A percentile compares a stretch with the other conserved stretches of the same genome.
These are phyloP conservation scores for Sonneratia alba DNA, from an alignment of 345 rosid genomes.

Conservation along the genomic window DNA sequence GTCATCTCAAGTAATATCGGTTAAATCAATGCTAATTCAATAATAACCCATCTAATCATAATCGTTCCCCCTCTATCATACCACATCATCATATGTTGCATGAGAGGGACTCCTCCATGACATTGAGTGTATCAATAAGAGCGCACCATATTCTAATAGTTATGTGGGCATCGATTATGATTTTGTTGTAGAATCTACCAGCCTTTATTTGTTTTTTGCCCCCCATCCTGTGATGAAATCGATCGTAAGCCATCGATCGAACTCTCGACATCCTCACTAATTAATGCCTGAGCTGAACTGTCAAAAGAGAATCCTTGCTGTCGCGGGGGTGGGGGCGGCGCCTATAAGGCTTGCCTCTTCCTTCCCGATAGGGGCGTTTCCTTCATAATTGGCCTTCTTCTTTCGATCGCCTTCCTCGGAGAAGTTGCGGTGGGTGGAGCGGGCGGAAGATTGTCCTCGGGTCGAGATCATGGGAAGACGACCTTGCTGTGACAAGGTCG, in stretches of 20 bases:
- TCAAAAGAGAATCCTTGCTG: constrained; percentile 25
- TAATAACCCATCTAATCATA: no score
- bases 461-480: constrained; percentile 54
- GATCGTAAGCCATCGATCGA: no score
- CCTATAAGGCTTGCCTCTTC: constrained; percentile 11
- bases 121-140: not conserved
- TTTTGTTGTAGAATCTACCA: no score
- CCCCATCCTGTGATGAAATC: no score
- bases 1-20: no score
- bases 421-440: no score
- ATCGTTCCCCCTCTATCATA: no score
- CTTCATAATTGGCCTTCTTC: not conserved
- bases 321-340: constrained; percentile 1
- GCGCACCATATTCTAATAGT: not conserved
- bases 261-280: constrained; percentile 3
- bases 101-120: not conserved
- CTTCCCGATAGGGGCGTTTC: not conserved
- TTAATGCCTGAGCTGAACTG: constrained; percentile 28
- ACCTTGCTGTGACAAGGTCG: constrained; percentile 93
- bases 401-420: not conserved
- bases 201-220: no score
- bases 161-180: not conserved
- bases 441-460: not conserved
- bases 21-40: no score
- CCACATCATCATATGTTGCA: not conserved